phyloP scores from a whole-genome alignment of 257 asterid genomes.

The Apocynum venetum region DNA sequence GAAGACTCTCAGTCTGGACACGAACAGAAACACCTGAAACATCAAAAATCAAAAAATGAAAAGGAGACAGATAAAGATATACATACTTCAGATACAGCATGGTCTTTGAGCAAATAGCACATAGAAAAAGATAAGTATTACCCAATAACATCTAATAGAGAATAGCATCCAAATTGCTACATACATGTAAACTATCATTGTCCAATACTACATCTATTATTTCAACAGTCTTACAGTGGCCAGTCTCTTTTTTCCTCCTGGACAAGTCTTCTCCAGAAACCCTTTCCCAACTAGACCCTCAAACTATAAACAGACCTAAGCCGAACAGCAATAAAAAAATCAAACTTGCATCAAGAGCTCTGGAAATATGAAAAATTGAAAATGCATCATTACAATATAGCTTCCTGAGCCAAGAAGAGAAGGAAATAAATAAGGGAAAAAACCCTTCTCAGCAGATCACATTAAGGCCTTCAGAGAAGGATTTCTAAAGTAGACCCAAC shows the following conservation, averaged over 20 bases:
- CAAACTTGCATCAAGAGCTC: neutral
- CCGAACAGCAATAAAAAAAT: neutral
- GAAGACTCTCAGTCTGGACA: constrained; percentile 71
- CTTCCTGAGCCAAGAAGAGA: neutral
- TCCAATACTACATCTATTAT: neutral
- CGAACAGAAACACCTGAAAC: constrained; percentile 56
- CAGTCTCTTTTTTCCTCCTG: neutral
- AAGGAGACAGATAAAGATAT: neutral
- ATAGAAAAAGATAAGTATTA: neutral
- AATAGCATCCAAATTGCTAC: neutral
- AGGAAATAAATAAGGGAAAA: neutral
- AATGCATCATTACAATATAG: neutral
- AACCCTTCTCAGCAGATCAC: neutral
- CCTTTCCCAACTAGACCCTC: neutral
- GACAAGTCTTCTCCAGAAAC: neutral
- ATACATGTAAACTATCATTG: neutral
- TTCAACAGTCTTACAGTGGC: neutral
- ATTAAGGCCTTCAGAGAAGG: neutral
- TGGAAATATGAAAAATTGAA: neutral
- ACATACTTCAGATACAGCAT: neutral
- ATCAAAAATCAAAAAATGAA: constrained; percentile 11
- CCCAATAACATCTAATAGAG: neutral
- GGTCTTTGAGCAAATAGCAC: neutral
- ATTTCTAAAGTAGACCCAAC: neutral
- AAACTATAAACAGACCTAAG: neutral